phyloP scores from a whole-genome alignment of 352 stramenopile genomes.

The Pythium chondricola region DNA sequence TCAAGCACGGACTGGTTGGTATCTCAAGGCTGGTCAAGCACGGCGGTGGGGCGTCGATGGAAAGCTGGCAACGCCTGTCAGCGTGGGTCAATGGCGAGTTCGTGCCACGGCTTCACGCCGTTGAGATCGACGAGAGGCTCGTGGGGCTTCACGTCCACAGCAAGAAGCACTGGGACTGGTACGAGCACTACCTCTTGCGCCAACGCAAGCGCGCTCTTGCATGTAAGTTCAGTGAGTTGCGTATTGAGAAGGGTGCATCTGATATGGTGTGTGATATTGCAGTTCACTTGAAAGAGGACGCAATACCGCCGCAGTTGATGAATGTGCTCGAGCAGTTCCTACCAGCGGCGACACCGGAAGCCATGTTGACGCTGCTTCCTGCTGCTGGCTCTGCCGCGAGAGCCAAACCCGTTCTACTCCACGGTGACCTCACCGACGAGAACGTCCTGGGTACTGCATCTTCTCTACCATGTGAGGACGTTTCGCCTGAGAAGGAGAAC shows the following conservation, averaged over 20 bases:
- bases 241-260: no score
- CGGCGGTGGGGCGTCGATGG: slow-evolving; percentile 31
- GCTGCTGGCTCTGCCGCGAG: no score
- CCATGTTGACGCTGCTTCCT: slow-evolving; percentile 23
- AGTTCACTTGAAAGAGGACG: slow-evolving; percentile 55
- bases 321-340: slow-evolving; percentile 59
- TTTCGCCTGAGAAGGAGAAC: not conserved
- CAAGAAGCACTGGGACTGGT: slow-evolving; percentile 75
- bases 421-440: slow-evolving; percentile 82
- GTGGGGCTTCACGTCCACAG: slow-evolving; percentile 52
- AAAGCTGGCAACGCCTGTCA: slow-evolving; percentile 46
- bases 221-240: slow-evolving; percentile 73
- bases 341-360: slow-evolving; percentile 19
- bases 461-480: no score
- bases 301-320: slow-evolving; percentile 54
- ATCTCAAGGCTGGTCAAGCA: slow-evolving; percentile 47
- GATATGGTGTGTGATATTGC: slow-evolving; percentile 5
- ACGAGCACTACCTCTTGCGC: slow-evolving; percentile 67
- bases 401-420: slow-evolving; percentile 49
- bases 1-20: slow-evolving; percentile 39
- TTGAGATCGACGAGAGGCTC: slow-evolving; percentile 38
- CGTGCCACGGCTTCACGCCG: slow-evolving; percentile 48
- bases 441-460: slow-evolving; percentile 72
- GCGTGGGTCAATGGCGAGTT: slow-evolving; percentile 59
- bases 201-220: slow-evolving; percentile 54